phyloP scores from a whole-genome alignment of 2,329 filamentous ascomycete genomes.

The Penicillium polonicum region DNA sequence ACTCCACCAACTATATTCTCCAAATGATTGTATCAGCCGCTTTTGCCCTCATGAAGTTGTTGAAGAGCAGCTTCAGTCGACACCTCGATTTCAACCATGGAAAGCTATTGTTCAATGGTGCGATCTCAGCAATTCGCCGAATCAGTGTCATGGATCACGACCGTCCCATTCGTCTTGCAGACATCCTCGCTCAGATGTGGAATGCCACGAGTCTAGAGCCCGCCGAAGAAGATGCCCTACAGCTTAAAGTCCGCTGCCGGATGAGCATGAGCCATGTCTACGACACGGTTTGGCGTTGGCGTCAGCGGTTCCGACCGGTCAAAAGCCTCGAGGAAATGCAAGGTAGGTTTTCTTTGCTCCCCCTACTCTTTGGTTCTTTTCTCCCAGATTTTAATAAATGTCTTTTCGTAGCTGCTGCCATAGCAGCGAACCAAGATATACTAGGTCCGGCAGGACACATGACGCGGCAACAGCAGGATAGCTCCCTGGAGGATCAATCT shows the following conservation, averaged over 20 bases:
- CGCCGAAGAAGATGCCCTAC: constrained; percentile 45
- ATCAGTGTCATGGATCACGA: constrained; percentile 63
- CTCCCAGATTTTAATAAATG: constrained; percentile 17
- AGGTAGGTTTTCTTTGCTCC: constrained; percentile 50
- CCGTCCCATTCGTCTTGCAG: constrained; percentile 60
- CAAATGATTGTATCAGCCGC: constrained; percentile 65
- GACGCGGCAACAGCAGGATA: constrained; percentile 31
- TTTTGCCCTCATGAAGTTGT: constrained; percentile 62
- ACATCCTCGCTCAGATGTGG: constrained; percentile 65
- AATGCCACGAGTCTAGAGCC: constrained; percentile 46
- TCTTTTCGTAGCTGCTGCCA: constrained; percentile 18
- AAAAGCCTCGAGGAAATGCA: constrained; percentile 63
- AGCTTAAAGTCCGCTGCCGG: constrained; percentile 62
- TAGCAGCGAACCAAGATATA: constrained; percentile 40
- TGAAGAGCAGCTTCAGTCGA: constrained; percentile 61
- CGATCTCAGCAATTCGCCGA: constrained; percentile 57
- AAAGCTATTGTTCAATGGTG: constrained; percentile 56
- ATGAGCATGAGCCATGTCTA: constrained; percentile 67
- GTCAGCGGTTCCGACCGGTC: constrained; percentile 63
- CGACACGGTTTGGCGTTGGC: constrained; percentile 66
- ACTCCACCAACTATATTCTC: constrained; percentile 61
- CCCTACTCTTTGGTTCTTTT: constrained; percentile 12
- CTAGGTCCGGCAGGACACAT: constrained; percentile 27
- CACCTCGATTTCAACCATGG: constrained; percentile 56
- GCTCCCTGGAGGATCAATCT: constrained; percentile 31